Base-by-base conservation (phyloP, 352 stramenopile genomes). In the Globisporangium okanoganense region DNA sequence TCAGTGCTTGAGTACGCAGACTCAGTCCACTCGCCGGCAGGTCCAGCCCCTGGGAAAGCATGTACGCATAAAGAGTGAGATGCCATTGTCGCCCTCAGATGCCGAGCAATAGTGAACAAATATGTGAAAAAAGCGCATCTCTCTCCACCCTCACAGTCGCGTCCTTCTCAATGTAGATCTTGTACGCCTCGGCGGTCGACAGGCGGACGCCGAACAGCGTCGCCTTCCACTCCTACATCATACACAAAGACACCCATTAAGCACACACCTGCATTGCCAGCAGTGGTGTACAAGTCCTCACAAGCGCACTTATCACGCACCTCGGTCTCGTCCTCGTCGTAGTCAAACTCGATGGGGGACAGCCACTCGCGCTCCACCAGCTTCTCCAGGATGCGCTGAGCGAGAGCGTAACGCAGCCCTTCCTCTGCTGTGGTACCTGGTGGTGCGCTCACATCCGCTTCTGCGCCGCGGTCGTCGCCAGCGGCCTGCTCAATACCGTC, bases 81-180 rank as follows among this genome's bases (percentile, higher is more conserved):
- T 12, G 29, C 14, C 50, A 16, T 13, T 56, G 29, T 16, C 5
- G 5, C 13, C 14, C n/a, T 14, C 5, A 33, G 14, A 45, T 22
- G 40, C 40, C 40, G 40, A 16, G 16, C n/a, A 12, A 9, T 2
- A 50, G 13, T 29, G 12, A 5, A 35, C 13, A 36, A 20, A 10
- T 3, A 6, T 12, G 24, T 1, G 14, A 40, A 5, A 29, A 53
- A 13, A 18, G 45, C 27, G 56, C 55, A 45, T 53, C n/a, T n/a
- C 9, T 55, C 44, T 54, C 13, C 52, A 67, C 40, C 61, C 75
- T 67, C 75, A 85, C 83, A 68, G 52, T 69, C 22, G 68, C 67
- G 64, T 93, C 81, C 61, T 93, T 93, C 62, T 91, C 79, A 41
- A 93, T 88, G 75, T 93, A 93, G 60, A 93, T 89, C 47, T 67